Conservation (phyloP, 257 asterid genomes). For the Jacaranda mimosifolia region DNA sequence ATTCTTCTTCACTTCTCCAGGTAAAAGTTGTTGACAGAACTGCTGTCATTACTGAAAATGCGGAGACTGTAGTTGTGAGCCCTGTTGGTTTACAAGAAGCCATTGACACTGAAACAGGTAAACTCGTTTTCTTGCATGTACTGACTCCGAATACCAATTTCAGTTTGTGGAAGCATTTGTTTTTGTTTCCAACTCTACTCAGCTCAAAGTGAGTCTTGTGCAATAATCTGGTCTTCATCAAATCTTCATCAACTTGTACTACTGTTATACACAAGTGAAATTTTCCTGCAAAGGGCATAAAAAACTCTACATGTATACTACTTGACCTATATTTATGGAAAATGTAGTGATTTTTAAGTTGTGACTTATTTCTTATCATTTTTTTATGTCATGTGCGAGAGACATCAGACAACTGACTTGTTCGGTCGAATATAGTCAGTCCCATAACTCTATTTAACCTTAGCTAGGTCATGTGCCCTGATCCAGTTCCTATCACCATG, state of each 20-base stretch:
- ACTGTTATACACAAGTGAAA: not conserved
- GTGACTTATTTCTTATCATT: too few species aligned
- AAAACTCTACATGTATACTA: not conserved
- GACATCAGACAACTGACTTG: too few species aligned
- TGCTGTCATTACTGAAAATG: slow-evolving; percentile 75
- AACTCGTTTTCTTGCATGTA: slow-evolving; percentile 24
- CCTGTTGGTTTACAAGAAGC: slow-evolving; percentile 85
- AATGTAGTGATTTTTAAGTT: too few species aligned
- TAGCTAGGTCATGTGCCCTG: too few species aligned
- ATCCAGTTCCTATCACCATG: too few species aligned
- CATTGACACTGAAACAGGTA: slow-evolving; percentile 78
- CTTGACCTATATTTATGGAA: too few species aligned
- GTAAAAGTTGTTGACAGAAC: slow-evolving; percentile 84
- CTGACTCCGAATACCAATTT: slow-evolving; percentile 1
- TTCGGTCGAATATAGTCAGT: too few species aligned
- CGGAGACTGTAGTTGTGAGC: slow-evolving; percentile 77
- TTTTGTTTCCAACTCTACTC: not conserved
- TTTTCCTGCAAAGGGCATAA: slow-evolving; percentile 2
- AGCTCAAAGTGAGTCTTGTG: too few species aligned
- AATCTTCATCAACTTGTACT: not conserved
- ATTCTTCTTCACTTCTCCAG: slow-evolving; percentile 49
- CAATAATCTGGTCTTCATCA: too few species aligned
- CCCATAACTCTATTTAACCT: too few species aligned
- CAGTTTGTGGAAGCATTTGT: not conserved
- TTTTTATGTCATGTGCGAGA: too few species aligned